Evolutionary conservation across 768 basidiomycete genomes (phyloP), one percentile per base, ranked within the genome.

Genomic region (Suillus americanus): DNA sequence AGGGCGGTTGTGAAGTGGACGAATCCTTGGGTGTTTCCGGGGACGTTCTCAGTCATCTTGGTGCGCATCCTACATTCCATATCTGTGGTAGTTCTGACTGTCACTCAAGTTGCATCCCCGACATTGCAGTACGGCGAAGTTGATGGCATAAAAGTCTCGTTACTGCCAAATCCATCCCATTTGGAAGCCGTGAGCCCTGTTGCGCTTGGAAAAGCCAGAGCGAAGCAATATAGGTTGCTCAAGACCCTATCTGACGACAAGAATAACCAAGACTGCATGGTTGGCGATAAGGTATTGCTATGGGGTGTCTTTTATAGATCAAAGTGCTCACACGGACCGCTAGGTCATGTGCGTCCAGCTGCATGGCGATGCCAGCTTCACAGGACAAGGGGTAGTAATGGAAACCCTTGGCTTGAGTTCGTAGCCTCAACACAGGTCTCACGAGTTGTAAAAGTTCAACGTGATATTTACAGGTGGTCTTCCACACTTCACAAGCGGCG

Each of bases 341-440:
- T 85, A 82, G 70, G 95, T 89, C 3, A 89, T 97, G 86, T 94
- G 90, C 66, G 89, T 97, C 0, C 93, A 95, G 70, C 75, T 97
- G 55, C 95, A 97, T 67, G 95, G 95, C 3, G 95, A 97, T 74
- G 94, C 92, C 1, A 93, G 91, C 64, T 96, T 97, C 72, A 85
- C 90, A 0, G 95, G 95, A 0, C 95, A 97, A 73, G 95, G 95
- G 2, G 82, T 97, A 5, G 86, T 95, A 20, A 95, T 94, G 88
- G 95, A 97, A 75, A 83, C 85, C 20, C 81, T 97, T 38, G 92
- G 94, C 6, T 78, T 97, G 62, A 95, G 92, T 88, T 67, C 60
- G 89, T 70, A 7, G 28, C 35, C 38, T 23, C n/a, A 30, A 25
- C 14, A 10, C 33, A 8, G 41, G n/a, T 28, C 9, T 30, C 2